Base-by-base conservation (phyloP, 139 green algal genomes). In the Chlorella vulgaris region DNA sequence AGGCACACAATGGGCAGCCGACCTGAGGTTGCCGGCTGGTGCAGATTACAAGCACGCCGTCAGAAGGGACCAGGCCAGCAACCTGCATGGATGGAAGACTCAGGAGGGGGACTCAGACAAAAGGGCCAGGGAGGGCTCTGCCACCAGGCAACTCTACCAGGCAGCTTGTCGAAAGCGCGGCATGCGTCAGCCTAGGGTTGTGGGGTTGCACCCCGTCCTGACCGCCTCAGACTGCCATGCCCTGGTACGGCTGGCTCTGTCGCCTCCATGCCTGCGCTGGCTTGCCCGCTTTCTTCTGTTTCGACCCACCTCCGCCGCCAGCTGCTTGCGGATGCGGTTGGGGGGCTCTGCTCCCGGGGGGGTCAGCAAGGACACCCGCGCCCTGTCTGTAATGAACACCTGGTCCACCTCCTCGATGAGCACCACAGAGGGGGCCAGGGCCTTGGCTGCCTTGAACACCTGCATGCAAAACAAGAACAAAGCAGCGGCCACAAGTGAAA, bases 381-480 rank as follows among this genome's bases (percentile, higher is more conserved):
- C 97, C 87, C 96, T 96, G 82, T 98, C 94, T 0, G 53, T 87
- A 1, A 96, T 39, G 84, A 98, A 98, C 39, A 98, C 86, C 90
- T 96, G 96, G 69, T 98, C 95, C 33, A 89, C 86, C 83, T 97
- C 91, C 62, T 98, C 92, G 29, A 98, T 92, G 86, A 93, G 94
- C 85, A 98, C 96, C 18, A 98, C 86, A 19, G 86, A 89, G 15
- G 95, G 95, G 0, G 93, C 91, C 90, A 97, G 93, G 35, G 91
- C 88, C 0, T 61, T 50, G 0, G 94, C 94, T 33, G 95, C 94
- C 69, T 90, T 82, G 75, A 97, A 96, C 31, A 97, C 87, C 39
- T 74, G 55, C 55, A 21, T 65, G 21, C 28, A 65, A 5, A 65
- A 65, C 18, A 65, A 21, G 55, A 28, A n/a, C 55, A 28, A 21